Percentiles rank a stretch among this genome's conserved stretches.
phyloP scores from a whole-genome alignment of 78 protist species.

The Monosiga brevicollis region DNA sequence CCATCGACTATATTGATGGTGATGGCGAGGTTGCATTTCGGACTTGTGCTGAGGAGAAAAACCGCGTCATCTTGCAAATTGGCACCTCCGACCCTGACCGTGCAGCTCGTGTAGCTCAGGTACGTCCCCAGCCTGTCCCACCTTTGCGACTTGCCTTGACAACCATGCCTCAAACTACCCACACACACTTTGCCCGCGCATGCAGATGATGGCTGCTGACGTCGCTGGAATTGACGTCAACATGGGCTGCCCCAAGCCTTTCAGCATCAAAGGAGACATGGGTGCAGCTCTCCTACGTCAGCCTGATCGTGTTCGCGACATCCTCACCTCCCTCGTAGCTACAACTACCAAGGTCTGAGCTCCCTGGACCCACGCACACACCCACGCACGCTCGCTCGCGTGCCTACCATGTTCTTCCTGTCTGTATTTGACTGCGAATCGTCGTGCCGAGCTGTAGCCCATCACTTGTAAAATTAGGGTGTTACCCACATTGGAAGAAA shows the following conservation, averaged over 20 bases:
- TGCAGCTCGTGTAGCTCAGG: slow-evolving; percentile 13
- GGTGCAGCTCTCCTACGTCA: slow-evolving; percentile 46
- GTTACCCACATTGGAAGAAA: slow-evolving; percentile 20
- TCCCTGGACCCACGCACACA: background rate
- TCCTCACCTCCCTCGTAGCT: background rate
- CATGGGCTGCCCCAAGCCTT: slow-evolving; percentile 67
- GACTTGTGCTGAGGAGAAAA: slow-evolving; percentile 1
- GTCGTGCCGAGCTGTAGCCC: slow-evolving; percentile 17
- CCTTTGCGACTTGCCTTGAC: background rate
- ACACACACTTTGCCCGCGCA: background rate
- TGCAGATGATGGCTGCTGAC: slow-evolving; percentile 9
- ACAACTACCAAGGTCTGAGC: background rate
- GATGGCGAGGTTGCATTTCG: slow-evolving; percentile 5
- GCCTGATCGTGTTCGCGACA: slow-evolving; percentile 7
- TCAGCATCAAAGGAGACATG: slow-evolving; percentile 49
- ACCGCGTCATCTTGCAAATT: slow-evolving; percentile 18
- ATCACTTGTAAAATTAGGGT: slow-evolving; percentile 63
- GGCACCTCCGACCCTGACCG: slow-evolving; percentile 23
- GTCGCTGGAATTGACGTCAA: slow-evolving; percentile 69
- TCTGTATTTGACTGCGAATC: too few species aligned
- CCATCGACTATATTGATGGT: slow-evolving; percentile 8
- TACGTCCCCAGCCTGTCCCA: background rate
- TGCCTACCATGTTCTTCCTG: too few species aligned
- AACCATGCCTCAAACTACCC: background rate
- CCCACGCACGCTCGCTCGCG: too few species aligned